Conservation (phyloP, 164 flowering plant genomes). For the Buxus sempervirens region DNA sequence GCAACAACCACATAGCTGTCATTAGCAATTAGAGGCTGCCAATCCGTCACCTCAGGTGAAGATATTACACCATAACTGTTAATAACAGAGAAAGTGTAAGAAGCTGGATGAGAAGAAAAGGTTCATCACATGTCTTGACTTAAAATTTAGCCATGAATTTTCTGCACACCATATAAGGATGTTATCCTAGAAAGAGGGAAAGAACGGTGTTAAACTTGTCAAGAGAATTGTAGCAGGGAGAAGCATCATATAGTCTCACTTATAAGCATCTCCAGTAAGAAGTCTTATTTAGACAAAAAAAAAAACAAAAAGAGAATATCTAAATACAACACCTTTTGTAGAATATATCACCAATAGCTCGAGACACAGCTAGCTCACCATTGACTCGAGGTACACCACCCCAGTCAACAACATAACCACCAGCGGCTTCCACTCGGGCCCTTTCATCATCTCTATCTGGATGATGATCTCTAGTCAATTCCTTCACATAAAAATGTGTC, state of each 20-base stretch:
- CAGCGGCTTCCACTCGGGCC: conserved; percentile 82
- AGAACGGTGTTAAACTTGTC: background rate
- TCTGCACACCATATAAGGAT: background rate
- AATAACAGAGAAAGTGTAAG: conserved; percentile 12
- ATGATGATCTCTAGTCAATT: conserved; percentile 92
- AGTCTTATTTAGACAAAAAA: background rate
- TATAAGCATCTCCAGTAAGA: background rate
- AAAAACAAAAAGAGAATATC: background rate
- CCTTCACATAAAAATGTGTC: conserved; percentile 52
- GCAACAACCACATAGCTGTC: conserved; percentile 88
- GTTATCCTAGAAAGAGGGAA: background rate
- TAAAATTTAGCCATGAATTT: background rate
- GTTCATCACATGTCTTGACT: background rate
- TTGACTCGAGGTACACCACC: conserved; percentile 81
- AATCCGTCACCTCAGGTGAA: conserved; percentile 87
- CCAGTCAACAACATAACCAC: conserved; percentile 79
- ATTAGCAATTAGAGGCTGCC: conserved; percentile 67
- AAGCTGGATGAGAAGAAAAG: conserved; percentile 16
- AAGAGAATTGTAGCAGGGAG: background rate
- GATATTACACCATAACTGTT: conserved; percentile 89
- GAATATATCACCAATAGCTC: conserved; percentile 85
- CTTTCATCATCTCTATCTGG: conserved; percentile 93
- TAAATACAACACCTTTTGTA: conserved; percentile 57
- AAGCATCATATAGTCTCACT: background rate
- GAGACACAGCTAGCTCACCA: conserved; percentile 87